phyloP scores from a whole-genome alignment of 2,329 filamentous ascomycete species.

The Pseudocercospora eumusae region DNA sequence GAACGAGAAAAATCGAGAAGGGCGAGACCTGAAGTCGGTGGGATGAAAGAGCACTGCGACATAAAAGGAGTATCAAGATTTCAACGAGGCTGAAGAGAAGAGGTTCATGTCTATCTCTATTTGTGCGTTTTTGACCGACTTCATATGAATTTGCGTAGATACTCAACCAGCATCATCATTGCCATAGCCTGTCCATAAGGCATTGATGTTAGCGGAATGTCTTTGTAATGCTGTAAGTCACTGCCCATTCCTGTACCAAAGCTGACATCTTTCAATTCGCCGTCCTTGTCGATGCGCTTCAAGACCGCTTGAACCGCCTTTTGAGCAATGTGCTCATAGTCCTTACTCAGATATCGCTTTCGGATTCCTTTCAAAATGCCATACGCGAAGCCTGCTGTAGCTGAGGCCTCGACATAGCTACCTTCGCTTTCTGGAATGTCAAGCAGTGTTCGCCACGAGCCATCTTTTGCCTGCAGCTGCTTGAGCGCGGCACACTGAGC shows the following conservation, averaged over 20 bases:
- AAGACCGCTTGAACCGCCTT: constrained; percentile 69
- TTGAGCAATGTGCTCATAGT: constrained; percentile 63
- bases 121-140: not conserved
- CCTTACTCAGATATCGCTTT: constrained; percentile 66
- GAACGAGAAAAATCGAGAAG: no score
- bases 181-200: constrained; percentile 84
- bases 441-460: constrained; percentile 74
- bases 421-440: constrained; percentile 66
- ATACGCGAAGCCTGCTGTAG: constrained; percentile 78
- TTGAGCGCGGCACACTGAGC: constrained; percentile 68
- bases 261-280: constrained; percentile 72
- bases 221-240: constrained; percentile 72
- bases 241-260: constrained; percentile 79
- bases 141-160: constrained; percentile 61
- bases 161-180: constrained; percentile 77
- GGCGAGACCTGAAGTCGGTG: no score
- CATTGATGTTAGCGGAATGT: constrained; percentile 76
- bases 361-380: constrained; percentile 73
- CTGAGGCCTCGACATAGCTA: constrained; percentile 74
- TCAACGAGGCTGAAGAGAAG: no score
- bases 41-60: no score
- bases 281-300: constrained; percentile 63
- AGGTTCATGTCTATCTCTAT: constrained; percentile 1
- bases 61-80: no score
- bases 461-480: constrained; percentile 58